A percentile compares a stretch with the other conserved stretches of the same genome.
Conservation (phyloP, 306 rosid genomes). For the Cyamopsis tetragonoloba region DNA sequence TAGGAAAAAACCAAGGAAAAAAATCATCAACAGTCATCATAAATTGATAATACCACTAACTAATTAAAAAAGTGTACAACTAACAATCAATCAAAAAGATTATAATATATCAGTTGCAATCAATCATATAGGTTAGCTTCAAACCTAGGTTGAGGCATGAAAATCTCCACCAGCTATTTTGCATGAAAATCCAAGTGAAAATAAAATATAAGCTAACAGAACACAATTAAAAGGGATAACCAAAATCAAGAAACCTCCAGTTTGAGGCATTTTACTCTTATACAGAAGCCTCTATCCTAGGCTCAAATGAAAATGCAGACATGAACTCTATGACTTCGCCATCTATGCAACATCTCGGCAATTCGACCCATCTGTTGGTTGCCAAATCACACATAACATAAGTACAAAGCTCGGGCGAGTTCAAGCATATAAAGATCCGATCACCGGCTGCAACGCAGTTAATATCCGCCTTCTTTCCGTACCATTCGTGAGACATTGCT, state of each 20-base stretch:
- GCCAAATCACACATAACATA: conserved; percentile 60
- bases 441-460: conserved; percentile 84
- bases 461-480: conserved; percentile 81
- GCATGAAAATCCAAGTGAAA: conserved; percentile 23
- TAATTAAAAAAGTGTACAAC: conserved; percentile 17
- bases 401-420: conserved; percentile 53
- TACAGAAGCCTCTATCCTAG: conserved; percentile 80
- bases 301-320: conserved; percentile 92
- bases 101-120: conserved; percentile 26
- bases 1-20: background rate
- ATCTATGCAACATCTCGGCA: conserved; percentile 61
- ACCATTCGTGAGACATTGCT: conserved; percentile 87
- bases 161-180: conserved; percentile 37
- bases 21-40: conserved; percentile 15
- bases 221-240: conserved; percentile 1
- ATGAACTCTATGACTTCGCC: conserved; percentile 75
- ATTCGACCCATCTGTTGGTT: conserved; percentile 63
- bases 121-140: conserved; percentile 35
- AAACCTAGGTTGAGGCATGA: no score
- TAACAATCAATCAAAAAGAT: conserved; percentile 17
- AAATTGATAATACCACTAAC: conserved; percentile 28
- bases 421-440: conserved; percentile 69
- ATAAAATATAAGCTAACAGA: conserved; percentile 13
- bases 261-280: conserved; percentile 22
- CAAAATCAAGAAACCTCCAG: background rate